Evolutionary conservation across 164 flowering plant species (phyloP).

Genomic region (Platanus orientalis): DNA sequence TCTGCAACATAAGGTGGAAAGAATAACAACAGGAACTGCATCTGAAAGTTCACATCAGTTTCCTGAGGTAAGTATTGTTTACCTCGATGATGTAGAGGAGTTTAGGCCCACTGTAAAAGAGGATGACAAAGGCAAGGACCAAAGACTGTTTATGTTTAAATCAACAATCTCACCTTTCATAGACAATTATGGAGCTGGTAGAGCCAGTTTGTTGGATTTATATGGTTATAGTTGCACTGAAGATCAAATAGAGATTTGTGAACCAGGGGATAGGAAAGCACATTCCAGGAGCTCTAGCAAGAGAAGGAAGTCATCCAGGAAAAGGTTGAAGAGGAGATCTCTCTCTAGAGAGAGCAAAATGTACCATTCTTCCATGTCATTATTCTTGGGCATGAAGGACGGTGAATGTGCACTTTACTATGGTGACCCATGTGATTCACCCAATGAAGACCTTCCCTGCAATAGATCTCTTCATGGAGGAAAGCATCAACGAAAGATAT

Average conservation of each 20-base stretch:
- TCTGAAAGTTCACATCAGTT: constrained; percentile 36
- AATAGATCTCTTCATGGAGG: neutral
- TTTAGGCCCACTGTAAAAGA: constrained; percentile 24
- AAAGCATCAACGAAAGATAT: constrained; percentile 12
- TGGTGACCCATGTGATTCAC: constrained; percentile 11
- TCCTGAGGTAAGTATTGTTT: constrained; percentile 32
- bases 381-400: constrained; percentile 20
- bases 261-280: constrained; percentile 15
- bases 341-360: constrained; percentile 18
- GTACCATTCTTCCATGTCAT: neutral
- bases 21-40: constrained; percentile 12
- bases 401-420: constrained; percentile 24
- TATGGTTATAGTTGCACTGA: constrained; percentile 1
- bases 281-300: constrained; percentile 20
- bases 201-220: constrained; percentile 8
- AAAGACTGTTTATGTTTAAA: constrained; percentile 51
- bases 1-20: constrained; percentile 10
- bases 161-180: constrained; percentile 10
- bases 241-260: neutral
- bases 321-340: constrained; percentile 35
- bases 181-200: neutral
- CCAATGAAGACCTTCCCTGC: constrained; percentile 4
- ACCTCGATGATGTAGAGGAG: constrained; percentile 60
- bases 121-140: constrained; percentile 39
- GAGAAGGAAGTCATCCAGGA: constrained; percentile 20